These are phyloP conservation scores for Dinochytrium kinnereticum DNA, from an alignment of 371 early-diverging fungal genomes.

Conservation along the genomic window DNA sequence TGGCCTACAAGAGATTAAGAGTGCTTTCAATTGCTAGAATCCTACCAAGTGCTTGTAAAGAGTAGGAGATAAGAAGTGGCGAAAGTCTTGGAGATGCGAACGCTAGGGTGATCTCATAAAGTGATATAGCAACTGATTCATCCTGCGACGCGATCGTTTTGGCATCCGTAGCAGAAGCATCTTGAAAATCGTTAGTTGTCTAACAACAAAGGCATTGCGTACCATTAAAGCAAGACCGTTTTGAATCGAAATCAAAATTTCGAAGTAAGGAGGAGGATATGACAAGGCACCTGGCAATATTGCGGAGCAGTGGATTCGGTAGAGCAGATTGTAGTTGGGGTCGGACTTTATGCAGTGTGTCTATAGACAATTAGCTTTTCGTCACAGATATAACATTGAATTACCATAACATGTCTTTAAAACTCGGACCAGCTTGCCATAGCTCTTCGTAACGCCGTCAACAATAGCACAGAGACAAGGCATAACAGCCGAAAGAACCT, in stretches of 20 bases:
- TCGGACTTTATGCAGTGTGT: not conserved
- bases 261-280: constrained; percentile 74
- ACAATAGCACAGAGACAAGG: constrained; percentile 78
- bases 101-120: constrained; percentile 21
- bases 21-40: constrained; percentile 16
- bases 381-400: not conserved
- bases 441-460: constrained; percentile 64
- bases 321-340: constrained; percentile 7
- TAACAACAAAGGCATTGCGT: not conserved
- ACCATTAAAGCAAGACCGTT: constrained; percentile 16
- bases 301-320: not conserved
- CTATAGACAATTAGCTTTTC: constrained; percentile 5
- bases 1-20: constrained; percentile 58
- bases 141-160: not conserved
- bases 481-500: constrained; percentile 69
- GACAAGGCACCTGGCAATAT: constrained; percentile 53
- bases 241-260: constrained; percentile 77
- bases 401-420: constrained; percentile 51
- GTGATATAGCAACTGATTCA: not conserved
- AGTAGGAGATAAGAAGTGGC: constrained; percentile 27
- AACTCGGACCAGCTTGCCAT: constrained; percentile 67
- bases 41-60: constrained; percentile 57
- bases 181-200: not conserved
- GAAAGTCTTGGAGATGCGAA: not conserved
- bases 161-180: not conserved